Evolutionary conservation across 106 monocot genomes (phyloP), one percentile per base, ranked within the genome.

Genomic region (Chionographis japonica): DNA sequence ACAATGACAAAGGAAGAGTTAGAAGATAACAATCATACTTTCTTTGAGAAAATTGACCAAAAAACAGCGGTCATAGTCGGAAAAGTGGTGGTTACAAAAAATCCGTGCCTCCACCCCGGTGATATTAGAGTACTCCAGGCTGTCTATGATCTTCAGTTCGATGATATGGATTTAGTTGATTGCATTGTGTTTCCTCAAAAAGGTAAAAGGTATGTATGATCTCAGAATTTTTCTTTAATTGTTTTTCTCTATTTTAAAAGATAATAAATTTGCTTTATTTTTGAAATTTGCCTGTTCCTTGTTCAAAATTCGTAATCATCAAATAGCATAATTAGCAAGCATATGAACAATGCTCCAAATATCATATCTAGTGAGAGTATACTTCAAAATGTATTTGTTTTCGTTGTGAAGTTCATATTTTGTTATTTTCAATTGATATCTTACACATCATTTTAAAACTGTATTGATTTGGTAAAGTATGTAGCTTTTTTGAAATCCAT

Each of bases 81-180:
- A 71, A 90, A 83, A 51, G 81, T 98, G 40, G 66, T 92, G 39
- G 85, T 93, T 14, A 92, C 97, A 13, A 98, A 90, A 74, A 98
- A 98, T 67, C 97, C 97, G 1, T 98, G 97, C 62, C 83, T 98
- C 14, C 97, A 98, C 46, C 92, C 97, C 61, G 97, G 97, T 67
- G 97, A 98, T 72, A 71, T 98, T 52, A 79, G 87, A 78, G 81
- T 98, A 38, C 85, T 98, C 43, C 54, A 98, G 58, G 92, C 97
- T 68, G 70, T 98, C 36, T 80, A 73, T 77, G 83, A 90, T 55
- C 63, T 17, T 68, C 42, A 54, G 7, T 68, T 92, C 70, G 83
- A 79, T 78, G 82, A 86, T 52, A 85, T 74, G 75, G 89, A 81
- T 7, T 64, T 87, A 17, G 78, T 93, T 63, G 97, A 98, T 75